These are phyloP conservation scores for Paramecium sonneborni DNA, from an alignment of 73 alveolate species.

Conservation along the genomic window DNA sequence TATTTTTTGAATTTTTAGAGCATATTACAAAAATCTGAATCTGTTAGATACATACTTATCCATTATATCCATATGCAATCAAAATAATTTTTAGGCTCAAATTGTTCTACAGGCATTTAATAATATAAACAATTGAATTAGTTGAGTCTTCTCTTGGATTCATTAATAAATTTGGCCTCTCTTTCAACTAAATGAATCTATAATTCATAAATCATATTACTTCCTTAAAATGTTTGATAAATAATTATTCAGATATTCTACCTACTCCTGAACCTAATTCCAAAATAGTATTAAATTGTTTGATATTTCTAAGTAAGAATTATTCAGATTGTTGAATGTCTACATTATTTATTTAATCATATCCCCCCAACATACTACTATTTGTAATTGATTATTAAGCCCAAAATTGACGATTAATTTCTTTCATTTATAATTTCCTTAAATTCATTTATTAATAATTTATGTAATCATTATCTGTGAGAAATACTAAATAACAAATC, in stretches of 20 bases:
- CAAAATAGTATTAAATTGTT: neutral
- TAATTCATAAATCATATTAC: neutral
- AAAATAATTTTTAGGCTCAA: neutral
- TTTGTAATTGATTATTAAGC: neutral
- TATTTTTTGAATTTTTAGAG: neutral
- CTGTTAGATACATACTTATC: conserved; percentile 11
- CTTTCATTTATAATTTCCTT: neutral
- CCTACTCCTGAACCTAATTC: conserved; percentile 23
- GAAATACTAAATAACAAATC: neutral
- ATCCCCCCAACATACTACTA: conserved; percentile 12
- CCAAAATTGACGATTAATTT: neutral
- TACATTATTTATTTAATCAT: neutral
- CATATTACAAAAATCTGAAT: neutral
- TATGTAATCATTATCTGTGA: neutral
- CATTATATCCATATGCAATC: neutral
- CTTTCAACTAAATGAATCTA: conserved; percentile 20
- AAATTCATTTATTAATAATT: neutral
- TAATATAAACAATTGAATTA: neutral
- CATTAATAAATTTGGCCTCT: neutral
- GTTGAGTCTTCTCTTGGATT: neutral
- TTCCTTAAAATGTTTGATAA: neutral
- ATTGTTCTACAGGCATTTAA: neutral
- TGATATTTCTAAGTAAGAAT: neutral
- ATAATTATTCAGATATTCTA: neutral
- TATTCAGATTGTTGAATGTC: neutral